Evolutionary conservation across 306 rosid genomes (phyloP).

Genomic region (Rubus idaeus): DNA sequence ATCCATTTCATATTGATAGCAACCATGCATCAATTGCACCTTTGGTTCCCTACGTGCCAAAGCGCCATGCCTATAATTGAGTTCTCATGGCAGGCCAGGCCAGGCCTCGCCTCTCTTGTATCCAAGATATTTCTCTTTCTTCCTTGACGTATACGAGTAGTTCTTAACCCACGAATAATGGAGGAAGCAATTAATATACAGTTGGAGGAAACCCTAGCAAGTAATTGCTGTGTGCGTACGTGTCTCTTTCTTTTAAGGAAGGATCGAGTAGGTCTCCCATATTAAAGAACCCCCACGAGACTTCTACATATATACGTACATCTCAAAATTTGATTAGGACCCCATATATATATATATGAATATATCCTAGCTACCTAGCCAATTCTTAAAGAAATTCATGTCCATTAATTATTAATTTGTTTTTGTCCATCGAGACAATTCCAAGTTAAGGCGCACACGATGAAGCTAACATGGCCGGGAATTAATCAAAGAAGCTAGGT

Average conservation of each 20-base stretch:
- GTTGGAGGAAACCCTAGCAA: not conserved
- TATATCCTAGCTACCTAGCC: too few species aligned
- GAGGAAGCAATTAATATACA: not conserved
- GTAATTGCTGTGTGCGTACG: not conserved
- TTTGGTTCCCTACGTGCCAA: not conserved
- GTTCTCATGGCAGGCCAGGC: constrained; percentile 6
- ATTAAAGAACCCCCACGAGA: too few species aligned
- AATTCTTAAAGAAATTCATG: too few species aligned
- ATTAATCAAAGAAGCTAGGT: too few species aligned
- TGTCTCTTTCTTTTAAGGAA: not conserved
- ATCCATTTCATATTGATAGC: not conserved
- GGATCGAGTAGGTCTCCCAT: too few species aligned
- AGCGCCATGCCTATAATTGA: not conserved
- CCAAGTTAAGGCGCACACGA: too few species aligned
- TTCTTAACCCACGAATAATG: not conserved
- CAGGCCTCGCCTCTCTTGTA: not conserved
- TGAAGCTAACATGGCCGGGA: too few species aligned
- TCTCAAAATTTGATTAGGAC: too few species aligned
- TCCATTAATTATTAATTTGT: too few species aligned
- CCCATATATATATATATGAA: too few species aligned
- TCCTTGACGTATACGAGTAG: not conserved
- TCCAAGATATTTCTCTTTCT: not conserved
- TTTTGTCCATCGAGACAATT: too few species aligned
- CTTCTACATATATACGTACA: too few species aligned
- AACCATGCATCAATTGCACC: not conserved